These are phyloP conservation scores for Lophiostoma macrostomum DNA, from an alignment of 495 filamentous ascomycete genomes.

Conservation along the genomic window DNA sequence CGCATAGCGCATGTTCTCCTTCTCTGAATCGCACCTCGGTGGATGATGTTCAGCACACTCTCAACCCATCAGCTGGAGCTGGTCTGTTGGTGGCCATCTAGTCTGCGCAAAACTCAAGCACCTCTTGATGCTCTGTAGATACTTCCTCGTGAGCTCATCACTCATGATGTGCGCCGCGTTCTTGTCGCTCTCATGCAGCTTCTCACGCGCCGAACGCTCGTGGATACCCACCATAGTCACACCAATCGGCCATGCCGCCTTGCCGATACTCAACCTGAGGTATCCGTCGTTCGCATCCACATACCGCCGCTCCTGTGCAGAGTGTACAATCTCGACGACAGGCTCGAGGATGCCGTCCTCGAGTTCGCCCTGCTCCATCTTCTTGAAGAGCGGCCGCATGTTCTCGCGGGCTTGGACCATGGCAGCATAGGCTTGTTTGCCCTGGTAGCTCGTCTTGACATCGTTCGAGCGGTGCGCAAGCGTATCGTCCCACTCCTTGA, in stretches of 20 bases:
- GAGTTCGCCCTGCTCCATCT: slow-evolving; percentile 76
- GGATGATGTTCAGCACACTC: background rate
- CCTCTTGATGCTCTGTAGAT: slow-evolving; percentile 94
- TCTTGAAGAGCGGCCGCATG: slow-evolving; percentile 84
- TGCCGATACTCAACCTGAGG: slow-evolving; percentile 87
- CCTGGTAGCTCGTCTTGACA: slow-evolving; percentile 69
- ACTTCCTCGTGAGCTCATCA: slow-evolving; percentile 92
- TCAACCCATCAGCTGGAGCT: slow-evolving; percentile 94
- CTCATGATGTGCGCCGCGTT: slow-evolving; percentile 90
- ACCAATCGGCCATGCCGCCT: slow-evolving; percentile 98
- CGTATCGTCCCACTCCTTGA: slow-evolving; percentile 80
- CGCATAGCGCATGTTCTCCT: background rate
- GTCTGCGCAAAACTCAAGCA: slow-evolving; percentile 96
- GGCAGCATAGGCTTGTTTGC: slow-evolving; percentile 70
- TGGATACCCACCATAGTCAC: slow-evolving; percentile 99
- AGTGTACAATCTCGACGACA: slow-evolving; percentile 88
- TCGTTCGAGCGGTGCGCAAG: slow-evolving; percentile 62
- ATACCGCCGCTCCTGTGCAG: slow-evolving; percentile 84
- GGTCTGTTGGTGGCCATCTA: slow-evolving; percentile 91
- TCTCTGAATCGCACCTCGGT: background rate
- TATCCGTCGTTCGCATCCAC: slow-evolving; percentile 98
- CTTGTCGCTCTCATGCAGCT: slow-evolving; percentile 82
- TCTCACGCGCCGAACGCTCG: slow-evolving; percentile 91
- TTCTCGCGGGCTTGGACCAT: slow-evolving; percentile 81
- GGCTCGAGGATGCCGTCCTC: slow-evolving; percentile 76